Percentiles rank a stretch among this genome's conserved stretches.
phyloP scores from a whole-genome alignment of 768 basidiomycete species.

The Hygrocybe punicea region DNA sequence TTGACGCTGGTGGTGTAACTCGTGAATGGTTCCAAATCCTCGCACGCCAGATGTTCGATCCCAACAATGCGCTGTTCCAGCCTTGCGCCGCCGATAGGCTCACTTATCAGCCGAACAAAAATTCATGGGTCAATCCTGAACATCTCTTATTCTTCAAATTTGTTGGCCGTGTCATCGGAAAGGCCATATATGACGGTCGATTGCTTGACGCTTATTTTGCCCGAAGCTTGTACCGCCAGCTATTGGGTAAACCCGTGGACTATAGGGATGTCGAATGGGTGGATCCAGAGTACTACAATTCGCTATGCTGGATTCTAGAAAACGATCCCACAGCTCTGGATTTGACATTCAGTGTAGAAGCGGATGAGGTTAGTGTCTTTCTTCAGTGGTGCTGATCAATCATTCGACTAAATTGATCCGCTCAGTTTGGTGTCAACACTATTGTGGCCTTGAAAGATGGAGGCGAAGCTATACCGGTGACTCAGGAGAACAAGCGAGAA shows the following conservation, averaged over 20 bases:
- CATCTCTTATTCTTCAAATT: conserved; percentile 98
- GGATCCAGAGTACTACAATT: conserved; percentile 98
- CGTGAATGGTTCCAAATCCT: conserved; percentile 99
- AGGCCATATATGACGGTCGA: conserved; percentile 95
- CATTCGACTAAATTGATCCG: conserved; percentile 10
- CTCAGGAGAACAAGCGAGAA: conserved; percentile 94
- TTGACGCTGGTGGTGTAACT: conserved; percentile 97
- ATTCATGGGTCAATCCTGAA: conserved; percentile 91
- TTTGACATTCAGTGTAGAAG: conserved; percentile 92
- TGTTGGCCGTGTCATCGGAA: conserved; percentile 95
- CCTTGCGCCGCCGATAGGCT: conserved; percentile 93
- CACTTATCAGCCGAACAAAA: conserved; percentile 95
- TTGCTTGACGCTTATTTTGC: conserved; percentile 98
- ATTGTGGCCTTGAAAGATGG: conserved; percentile 83
- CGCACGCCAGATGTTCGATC: conserved; percentile 98
- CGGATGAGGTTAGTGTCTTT: conserved; percentile 70
- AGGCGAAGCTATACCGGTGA: conserved; percentile 82
- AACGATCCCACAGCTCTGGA: conserved; percentile 88
- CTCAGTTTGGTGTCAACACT: conserved; percentile 85
- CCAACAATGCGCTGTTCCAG: conserved; percentile 97
- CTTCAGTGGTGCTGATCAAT: not conserved
- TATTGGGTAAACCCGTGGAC: conserved; percentile 91
- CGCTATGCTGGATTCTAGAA: conserved; percentile 95
- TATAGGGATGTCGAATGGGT: conserved; percentile 97
- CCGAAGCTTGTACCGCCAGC: conserved; percentile 91